Percentiles rank a stretch among this genome's conserved stretches.
Evolutionary conservation across 495 filamentous ascomycete species (phyloP).

Genomic region (Pseudevernia furfuracea): DNA sequence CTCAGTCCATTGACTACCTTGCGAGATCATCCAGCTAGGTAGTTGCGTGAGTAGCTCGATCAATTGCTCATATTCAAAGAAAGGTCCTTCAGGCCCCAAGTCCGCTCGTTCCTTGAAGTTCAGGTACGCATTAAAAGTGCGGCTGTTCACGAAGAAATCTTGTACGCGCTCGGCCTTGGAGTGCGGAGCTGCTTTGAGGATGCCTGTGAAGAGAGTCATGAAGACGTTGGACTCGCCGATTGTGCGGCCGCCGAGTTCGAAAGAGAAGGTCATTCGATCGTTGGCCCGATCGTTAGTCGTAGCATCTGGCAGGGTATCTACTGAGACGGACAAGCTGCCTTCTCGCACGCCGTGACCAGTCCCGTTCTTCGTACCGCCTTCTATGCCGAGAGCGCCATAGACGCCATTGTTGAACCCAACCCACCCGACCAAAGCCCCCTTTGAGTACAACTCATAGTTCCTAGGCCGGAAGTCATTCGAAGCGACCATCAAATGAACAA

Average conservation of each 20-base stretch:
- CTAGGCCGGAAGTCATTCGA: neutral
- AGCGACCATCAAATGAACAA: neutral
- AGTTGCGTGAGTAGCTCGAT: neutral
- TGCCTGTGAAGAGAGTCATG: neutral
- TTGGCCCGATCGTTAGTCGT: neutral
- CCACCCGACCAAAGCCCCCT: neutral
- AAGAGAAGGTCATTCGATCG: neutral
- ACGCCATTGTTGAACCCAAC: neutral
- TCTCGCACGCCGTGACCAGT: neutral
- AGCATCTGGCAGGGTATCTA: too few species aligned
- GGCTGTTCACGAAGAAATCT: neutral
- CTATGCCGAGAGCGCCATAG: neutral
- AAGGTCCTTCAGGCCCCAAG: neutral
- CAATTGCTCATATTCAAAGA: neutral
- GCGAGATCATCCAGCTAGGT: neutral
- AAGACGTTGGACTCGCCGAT: constrained; percentile 1
- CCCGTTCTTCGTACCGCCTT: neutral
- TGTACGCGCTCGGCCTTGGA: neutral
- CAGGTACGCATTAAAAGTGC: neutral
- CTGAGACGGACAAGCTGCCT: neutral
- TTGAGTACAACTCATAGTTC: neutral
- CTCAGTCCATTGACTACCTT: neutral
- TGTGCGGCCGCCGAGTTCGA: neutral
- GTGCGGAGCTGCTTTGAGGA: neutral
- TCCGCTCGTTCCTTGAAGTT: neutral